Evolutionary conservation across 108 stramenopile species (phyloP), one percentile per base, ranked within the genome.

Genomic region (Epipyxis sp.): DNA sequence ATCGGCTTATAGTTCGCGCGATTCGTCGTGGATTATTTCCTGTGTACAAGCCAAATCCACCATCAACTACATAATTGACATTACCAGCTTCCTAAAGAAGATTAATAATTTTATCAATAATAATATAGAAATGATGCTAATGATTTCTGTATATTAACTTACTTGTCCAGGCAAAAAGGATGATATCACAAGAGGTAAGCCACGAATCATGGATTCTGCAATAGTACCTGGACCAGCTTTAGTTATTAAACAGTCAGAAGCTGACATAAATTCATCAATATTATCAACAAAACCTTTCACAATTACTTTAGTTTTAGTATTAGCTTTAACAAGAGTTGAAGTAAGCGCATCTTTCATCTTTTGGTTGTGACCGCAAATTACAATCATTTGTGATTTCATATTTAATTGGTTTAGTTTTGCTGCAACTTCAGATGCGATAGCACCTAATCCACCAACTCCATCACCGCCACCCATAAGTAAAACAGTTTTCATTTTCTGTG

Each of bases 191-290:
- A 92, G 91, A 32, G 96, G 95, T n/a, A 95, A 82, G 3, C 96
- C 95, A 69, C 93, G 90, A 35, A 92, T 91, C 6, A 90, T 90
- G 16, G 96, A 94, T 80, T 97, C 96, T 2, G 96, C 96, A 69
- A 97, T 95, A 0, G 94, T 95, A 59, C 96, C 96, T 40, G 96
- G 96, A 1, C 95, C 96, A 10, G 96, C 96, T 69, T 94, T 94
- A 44, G 91, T 91, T 1, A 97, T 87, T 67, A 97, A 81, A 2
- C 93, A 85, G 82, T 95, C 94, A 3, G 91, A 89, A 27, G 96
- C 93, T 1, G 86, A 83, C 96, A 97, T 97, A 88, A 88, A 95
- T 85, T 92, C 94, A 78, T 95, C 93, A 94, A 97, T 97, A 79
- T 95, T 94, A 45, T 90, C 83, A 2, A 95, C 94, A 86, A 94